Evolutionary conservation across 2,329 filamentous ascomycete species (phyloP).

Genomic region (Microdochium trichocladiopsis): DNA sequence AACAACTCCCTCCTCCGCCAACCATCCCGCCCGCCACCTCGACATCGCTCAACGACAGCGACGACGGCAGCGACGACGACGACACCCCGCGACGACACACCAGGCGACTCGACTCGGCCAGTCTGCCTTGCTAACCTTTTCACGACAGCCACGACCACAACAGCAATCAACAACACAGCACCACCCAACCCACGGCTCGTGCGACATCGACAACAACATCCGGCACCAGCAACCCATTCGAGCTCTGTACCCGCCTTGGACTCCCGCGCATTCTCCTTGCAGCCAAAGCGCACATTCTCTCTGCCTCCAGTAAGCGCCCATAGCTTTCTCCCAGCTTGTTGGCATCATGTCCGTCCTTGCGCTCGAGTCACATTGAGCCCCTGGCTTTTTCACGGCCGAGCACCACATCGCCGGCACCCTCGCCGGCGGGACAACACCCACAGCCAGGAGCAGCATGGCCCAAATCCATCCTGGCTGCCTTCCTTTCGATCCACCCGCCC

Average conservation of each 20-base stretch:
- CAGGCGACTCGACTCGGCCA: not conserved
- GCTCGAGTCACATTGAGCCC: not conserved
- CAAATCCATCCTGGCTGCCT: too few relatives aligned
- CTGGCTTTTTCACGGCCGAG: not conserved
- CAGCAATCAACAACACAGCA: slow-evolving; percentile 10
- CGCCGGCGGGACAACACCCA: too few relatives aligned
- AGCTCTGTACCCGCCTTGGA: not conserved
- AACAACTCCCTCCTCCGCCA: not conserved
- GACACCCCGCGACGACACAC: not conserved
- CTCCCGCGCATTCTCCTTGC: not conserved
- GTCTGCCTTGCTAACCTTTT: not conserved
- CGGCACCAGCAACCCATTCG: not conserved
- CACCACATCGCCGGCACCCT: too few relatives aligned
- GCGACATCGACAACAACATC: slow-evolving; percentile 5
- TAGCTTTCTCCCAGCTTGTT: not conserved
- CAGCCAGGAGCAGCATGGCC: too few relatives aligned
- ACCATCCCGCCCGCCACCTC: not conserved
- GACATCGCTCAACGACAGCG: not conserved
- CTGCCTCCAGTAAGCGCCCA: not conserved
- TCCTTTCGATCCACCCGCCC: too few relatives aligned
- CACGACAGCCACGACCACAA: not conserved
- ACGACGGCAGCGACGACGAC: not conserved
- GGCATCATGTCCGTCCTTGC: not conserved
- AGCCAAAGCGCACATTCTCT: not conserved
- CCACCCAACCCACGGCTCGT: slow-evolving; percentile 8